Percentiles rank a stretch among this genome's conserved stretches.
Conservation (phyloP, 352 stramenopile genomes). For the Phytophthora citrophthora region DNA sequence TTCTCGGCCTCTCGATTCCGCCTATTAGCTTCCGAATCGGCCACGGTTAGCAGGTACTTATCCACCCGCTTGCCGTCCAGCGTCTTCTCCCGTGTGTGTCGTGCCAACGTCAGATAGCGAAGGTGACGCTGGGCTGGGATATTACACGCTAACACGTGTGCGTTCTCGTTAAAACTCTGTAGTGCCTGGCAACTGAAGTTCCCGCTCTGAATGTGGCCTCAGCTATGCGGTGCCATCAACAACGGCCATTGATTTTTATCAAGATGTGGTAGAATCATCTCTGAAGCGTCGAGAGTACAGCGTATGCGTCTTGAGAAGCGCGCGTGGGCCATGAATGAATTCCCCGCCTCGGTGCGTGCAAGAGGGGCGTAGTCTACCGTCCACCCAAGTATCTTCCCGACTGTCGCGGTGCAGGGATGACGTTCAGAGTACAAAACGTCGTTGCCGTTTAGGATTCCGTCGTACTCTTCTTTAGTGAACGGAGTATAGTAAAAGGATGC, state of each 20-base stretch:
- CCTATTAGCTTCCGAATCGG: slow-evolving; percentile 2
- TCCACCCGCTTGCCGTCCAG: slow-evolving; percentile 45
- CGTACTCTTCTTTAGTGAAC: slow-evolving; percentile 13
- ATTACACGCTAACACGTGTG: slow-evolving; percentile 26
- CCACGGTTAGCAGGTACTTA: slow-evolving; percentile 18
- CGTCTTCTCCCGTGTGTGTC: slow-evolving; percentile 2
- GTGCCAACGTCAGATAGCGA: slow-evolving; percentile 18
- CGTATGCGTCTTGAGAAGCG: slow-evolving; percentile 24
- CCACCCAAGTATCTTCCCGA: slow-evolving; percentile 17
- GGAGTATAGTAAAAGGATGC: slow-evolving; percentile 23
- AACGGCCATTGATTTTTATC: slow-evolving; percentile 19
- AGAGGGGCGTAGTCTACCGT: slow-evolving; percentile 18
- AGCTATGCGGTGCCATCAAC: slow-evolving; percentile 17
- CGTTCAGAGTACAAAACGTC: not conserved
- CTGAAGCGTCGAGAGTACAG: slow-evolving; percentile 13
- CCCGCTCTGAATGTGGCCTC: slow-evolving; percentile 19
- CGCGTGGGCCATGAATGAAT: slow-evolving; percentile 11
- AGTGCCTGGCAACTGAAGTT: slow-evolving; percentile 15
- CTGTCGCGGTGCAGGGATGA: slow-evolving; percentile 5
- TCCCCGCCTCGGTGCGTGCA: not conserved
- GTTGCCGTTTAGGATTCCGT: not conserved
- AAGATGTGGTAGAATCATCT: slow-evolving; percentile 11
- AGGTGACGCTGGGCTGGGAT: slow-evolving; percentile 16
- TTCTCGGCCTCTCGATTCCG: slow-evolving; percentile 1
- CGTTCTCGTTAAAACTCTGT: slow-evolving; percentile 24